Evolutionary conservation across 495 filamentous ascomycete genomes (phyloP).

Genomic region (Penicillium simplicissimum): DNA sequence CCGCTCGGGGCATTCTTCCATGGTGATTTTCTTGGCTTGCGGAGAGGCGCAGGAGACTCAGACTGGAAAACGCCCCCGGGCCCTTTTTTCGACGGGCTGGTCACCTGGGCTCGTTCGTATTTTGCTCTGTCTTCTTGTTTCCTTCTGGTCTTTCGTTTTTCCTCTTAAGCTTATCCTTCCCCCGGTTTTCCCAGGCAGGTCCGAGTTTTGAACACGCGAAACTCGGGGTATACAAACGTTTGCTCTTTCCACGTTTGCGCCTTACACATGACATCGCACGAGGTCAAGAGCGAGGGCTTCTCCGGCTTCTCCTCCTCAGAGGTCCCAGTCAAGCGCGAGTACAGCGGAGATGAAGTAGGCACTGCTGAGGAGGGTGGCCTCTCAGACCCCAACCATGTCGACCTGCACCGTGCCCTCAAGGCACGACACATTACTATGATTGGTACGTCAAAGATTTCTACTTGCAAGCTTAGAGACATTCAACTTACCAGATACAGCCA

Average conservation of each 20-base stretch:
- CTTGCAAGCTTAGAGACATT: not conserved
- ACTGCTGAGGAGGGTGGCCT: constrained; percentile 30
- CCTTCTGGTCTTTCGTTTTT: not conserved
- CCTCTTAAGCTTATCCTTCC: not conserved
- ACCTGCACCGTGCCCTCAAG: constrained; percentile 69
- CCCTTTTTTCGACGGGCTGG: not conserved
- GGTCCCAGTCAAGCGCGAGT: constrained; percentile 7
- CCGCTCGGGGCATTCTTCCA: not conserved
- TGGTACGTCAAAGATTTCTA: constrained; percentile 22
- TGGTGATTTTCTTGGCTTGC: constrained; percentile 8
- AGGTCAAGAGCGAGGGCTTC: constrained; percentile 19
- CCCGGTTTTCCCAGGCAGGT: not conserved
- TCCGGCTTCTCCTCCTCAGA: constrained; percentile 6
- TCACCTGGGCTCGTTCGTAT: not conserved
- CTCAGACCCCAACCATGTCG: constrained; percentile 30
- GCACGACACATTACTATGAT: constrained; percentile 87
- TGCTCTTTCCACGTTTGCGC: not conserved
- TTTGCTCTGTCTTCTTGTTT: not conserved
- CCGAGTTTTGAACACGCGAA: not conserved
- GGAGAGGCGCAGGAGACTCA: not conserved
- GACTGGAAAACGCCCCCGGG: not conserved
- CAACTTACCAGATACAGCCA: constrained; percentile 46
- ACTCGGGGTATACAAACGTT: not conserved
- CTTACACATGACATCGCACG: constrained; percentile 6
- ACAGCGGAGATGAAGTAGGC: constrained; percentile 27